These are phyloP conservation scores for Lentinula aciculospora DNA, from an alignment of 768 basidiomycete genomes.

Conservation along the genomic window DNA sequence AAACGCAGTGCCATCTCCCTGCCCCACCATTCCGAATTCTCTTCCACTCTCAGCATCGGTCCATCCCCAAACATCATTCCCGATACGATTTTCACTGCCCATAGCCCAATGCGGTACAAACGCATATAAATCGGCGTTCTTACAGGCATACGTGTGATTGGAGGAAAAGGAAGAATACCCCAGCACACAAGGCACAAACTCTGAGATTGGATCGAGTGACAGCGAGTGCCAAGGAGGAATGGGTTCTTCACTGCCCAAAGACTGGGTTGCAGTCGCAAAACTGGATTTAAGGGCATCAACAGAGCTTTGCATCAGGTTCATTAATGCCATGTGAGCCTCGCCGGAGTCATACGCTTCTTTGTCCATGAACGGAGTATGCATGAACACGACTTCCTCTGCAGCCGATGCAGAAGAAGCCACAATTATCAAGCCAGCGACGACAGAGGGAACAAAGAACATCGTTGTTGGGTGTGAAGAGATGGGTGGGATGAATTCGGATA, in stretches of 20 bases:
- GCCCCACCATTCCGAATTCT: slow-evolving; percentile 14
- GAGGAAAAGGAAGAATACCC: slow-evolving; percentile 3
- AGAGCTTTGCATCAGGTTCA: background rate
- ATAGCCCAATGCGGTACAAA: slow-evolving; percentile 15
- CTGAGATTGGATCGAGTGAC: background rate
- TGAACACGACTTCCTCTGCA: background rate
- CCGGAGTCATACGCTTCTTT: slow-evolving; percentile 13
- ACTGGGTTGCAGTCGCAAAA: background rate
- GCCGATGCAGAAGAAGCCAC: background rate
- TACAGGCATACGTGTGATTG: slow-evolving; percentile 13
- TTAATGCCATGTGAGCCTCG: slow-evolving; percentile 12
- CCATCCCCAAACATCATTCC: slow-evolving; percentile 15
- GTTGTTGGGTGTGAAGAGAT: background rate
- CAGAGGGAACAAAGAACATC: background rate
- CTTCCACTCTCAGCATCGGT: slow-evolving; percentile 9
- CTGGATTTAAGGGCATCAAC: background rate
- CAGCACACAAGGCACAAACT: slow-evolving; percentile 9
- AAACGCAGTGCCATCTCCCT: slow-evolving; percentile 15
- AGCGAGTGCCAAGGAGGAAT: background rate
- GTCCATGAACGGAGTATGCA: background rate
- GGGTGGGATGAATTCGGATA: background rate
- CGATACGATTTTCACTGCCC: slow-evolving; percentile 12
- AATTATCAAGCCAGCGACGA: background rate
- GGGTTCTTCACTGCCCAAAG: background rate
- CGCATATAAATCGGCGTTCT: slow-evolving; percentile 14